These are phyloP conservation scores for Citrullus mucosospermus DNA, from an alignment of 306 rosid genomes.

Conservation along the genomic window DNA sequence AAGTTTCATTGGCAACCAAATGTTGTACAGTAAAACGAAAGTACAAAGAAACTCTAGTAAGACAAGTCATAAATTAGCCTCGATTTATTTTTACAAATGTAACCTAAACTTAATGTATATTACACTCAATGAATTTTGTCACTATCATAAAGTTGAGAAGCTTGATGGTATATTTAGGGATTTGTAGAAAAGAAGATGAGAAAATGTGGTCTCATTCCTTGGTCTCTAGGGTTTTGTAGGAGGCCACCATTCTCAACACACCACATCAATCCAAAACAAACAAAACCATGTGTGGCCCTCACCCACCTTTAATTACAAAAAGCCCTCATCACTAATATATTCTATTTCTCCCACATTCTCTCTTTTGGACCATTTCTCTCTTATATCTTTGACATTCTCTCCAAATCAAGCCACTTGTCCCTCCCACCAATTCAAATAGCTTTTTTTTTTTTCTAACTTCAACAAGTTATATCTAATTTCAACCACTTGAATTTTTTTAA, in stretches of 20 bases:
- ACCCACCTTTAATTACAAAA: background rate
- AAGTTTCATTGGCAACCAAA: too few species aligned
- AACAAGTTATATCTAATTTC: too few species aligned
- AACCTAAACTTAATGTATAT: background rate
- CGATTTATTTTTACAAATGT: too few species aligned
- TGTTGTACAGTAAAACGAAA: too few species aligned
- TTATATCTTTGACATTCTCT: background rate
- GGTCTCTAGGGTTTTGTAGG: background rate
- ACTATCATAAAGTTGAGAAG: background rate
- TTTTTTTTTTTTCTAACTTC: too few species aligned
- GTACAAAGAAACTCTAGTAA: too few species aligned
- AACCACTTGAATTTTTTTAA: too few species aligned
- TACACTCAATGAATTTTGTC: background rate
- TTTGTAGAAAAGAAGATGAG: background rate
- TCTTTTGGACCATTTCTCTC: background rate
- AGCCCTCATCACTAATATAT: background rate
- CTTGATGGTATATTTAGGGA: background rate
- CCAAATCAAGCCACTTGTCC: background rate
- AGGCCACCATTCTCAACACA: background rate
- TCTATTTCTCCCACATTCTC: background rate
- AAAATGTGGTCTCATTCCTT: slow-evolving; percentile 5
- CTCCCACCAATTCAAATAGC: background rate
- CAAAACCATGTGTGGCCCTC: background rate
- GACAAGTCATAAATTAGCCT: too few species aligned
- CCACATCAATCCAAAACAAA: background rate